Evolutionary conservation across 768 basidiomycete species (phyloP), one percentile per base, ranked within the genome.

Genomic region (Calocybe cyanea): DNA sequence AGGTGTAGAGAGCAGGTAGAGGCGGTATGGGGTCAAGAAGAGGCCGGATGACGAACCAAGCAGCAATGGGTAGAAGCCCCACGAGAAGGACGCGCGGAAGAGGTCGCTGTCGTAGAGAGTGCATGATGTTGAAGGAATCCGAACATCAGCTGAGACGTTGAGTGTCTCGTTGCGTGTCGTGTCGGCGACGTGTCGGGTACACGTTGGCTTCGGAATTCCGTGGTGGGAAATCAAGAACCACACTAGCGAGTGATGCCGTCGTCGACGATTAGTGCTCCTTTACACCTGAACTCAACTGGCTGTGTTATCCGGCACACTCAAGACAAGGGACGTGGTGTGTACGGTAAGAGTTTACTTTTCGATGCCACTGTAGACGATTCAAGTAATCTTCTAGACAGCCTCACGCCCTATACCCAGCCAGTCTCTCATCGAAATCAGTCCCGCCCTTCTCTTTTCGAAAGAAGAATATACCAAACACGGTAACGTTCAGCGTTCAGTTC

Each of bases 381-480:
- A 21, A 25, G 41, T 15, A 43, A 4, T 15, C 7, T 15, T 14
- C 24, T 13, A 35, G n/a, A 25, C 46, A 80, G 80, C 87, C 17
- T 68, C 76, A 7, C 65, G 66, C 14, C 52, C 52, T 24, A 81
- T 92, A 49, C 71, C 82, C 15, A 64, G 73, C 9, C 71, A 77
- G 10, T 84, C 85, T 0, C 54, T 86, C n/a, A 60, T 97, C 49
- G 94, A 96, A 63, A 77, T 83, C 54, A 87, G 86, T 51, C 93
- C 94, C 2, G 88, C 91, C 15, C 67, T 95, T n/a, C 68, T 95
- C 9, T 79, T 94, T 57, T 61, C 69, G 4, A 72, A 75, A 45
- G 71, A 78, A 19, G 90, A 93, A 65, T 93, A 92, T 54, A 70
- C 77, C 36, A 58, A 61, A 4, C 76, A 88, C 63, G 80, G 82